phyloP scores from a whole-genome alignment of 805 yeast genomes.

The Debaryomyces castellii region DNA sequence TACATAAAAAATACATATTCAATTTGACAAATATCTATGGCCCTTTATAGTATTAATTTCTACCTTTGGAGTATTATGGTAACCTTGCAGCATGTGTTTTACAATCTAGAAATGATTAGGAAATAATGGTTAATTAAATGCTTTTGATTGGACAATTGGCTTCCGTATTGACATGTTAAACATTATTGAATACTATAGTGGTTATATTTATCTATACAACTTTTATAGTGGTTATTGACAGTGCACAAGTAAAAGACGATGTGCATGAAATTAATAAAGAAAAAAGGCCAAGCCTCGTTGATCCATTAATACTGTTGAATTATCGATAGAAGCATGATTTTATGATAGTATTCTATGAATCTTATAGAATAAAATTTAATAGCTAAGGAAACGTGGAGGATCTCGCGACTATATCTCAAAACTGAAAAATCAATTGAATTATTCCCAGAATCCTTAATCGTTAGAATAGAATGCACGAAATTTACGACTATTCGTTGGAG shows the following conservation, averaged over 20 bases:
- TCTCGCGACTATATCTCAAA: background rate
- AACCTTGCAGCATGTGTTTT: background rate
- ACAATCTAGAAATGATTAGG: background rate
- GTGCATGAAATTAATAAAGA: no score
- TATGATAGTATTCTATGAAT: no score
- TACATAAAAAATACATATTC: background rate
- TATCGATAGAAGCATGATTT: no score
- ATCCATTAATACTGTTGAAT: no score
- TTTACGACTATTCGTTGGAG: slow-evolving; percentile 13
- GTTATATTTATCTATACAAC: background rate
- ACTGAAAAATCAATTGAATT: background rate
- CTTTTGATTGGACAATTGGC: background rate
- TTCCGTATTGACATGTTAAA: background rate
- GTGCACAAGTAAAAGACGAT: background rate
- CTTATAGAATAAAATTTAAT: no score
- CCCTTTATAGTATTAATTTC: background rate
- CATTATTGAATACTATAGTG: background rate
- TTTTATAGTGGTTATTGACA: background rate
- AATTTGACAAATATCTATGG: background rate
- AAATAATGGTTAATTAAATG: background rate
- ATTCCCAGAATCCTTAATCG: background rate
- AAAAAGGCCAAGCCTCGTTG: no score
- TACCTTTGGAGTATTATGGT: background rate
- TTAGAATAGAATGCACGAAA: slow-evolving; percentile 3
- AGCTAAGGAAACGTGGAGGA: slow-evolving; percentile 2